Evolutionary conservation across 495 filamentous ascomycete species (phyloP), one percentile per base, ranked within the genome.

Genomic region (Hyphodiscus hymeniophilus): DNA sequence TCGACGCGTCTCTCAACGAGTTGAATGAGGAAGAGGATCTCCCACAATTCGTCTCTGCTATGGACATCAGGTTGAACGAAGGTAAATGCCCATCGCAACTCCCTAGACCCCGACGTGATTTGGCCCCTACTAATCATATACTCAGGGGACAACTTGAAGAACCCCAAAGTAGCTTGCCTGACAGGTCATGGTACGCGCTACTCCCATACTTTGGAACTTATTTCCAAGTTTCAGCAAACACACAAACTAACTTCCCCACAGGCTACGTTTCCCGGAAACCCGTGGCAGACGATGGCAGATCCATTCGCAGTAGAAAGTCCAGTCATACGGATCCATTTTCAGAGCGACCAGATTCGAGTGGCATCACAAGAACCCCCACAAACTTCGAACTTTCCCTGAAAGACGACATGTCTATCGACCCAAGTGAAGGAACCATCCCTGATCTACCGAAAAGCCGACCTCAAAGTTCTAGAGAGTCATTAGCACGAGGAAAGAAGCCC

Each of bases 1-100:
- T 54, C 3, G 43, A 42, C 18, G 17, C 7, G 1, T 22, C 17
- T 18, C 8, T 33, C 16, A 36, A 24, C 13, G 44, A 38, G 20
- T 16, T 24, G 7, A 32, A 38, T 13, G 28, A 28, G 36, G 10
- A 38, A n/a, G 44, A 52, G 24, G 22, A 28, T 26, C 17, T 39
- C 39, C 10, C 26, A 10, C 26, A 28, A 10, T 28, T 4, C 10
- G 11, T 44, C 28, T 39, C 45, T 22, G 21, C 53, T 7, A 41
- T 55, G 6, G 53, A 61, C 24, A 52, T 61, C 23, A 47, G 55
- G 38, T 47, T 58, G 18, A 61, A 63, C 23, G 60, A 63, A 42
- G 54, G 53, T 52, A 28, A 28, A 10, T 5, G 20, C 6, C 7
- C 22, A 36, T 36, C 16, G 15, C 3, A 13, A 21, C 17, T 40